Conservation (phyloP, 768 basidiomycete species). For the Calocybe gangraenosa region DNA sequence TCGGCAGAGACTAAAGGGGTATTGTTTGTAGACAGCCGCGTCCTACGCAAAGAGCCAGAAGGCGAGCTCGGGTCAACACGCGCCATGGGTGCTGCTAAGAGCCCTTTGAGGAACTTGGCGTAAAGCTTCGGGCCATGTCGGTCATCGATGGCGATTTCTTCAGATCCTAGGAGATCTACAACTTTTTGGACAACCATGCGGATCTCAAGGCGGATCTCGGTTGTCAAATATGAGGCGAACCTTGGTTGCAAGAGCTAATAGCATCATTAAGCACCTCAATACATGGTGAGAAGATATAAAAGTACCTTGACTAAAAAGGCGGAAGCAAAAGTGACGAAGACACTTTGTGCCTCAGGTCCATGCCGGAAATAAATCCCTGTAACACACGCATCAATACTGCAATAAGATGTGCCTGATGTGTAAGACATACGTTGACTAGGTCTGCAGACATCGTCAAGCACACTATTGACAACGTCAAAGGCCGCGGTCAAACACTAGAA, state of each 20-base stretch:
- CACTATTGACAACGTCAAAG: slow-evolving; percentile 56
- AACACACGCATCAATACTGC: slow-evolving; percentile 8
- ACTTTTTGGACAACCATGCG: slow-evolving; percentile 59
- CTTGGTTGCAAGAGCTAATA: slow-evolving; percentile 74
- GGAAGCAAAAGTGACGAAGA: slow-evolving; percentile 77
- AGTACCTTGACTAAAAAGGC: slow-evolving; percentile 78
- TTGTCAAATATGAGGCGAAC: slow-evolving; percentile 56
- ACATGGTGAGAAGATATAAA: neutral
- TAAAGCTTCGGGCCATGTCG: slow-evolving; percentile 80
- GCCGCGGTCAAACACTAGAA: slow-evolving; percentile 64
- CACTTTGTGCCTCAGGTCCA: slow-evolving; percentile 76
- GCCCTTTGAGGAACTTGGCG: slow-evolving; percentile 70
- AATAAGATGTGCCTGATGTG: neutral
- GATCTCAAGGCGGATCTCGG: slow-evolving; percentile 58
- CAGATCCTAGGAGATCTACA: slow-evolving; percentile 61
- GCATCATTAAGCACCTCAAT: neutral
- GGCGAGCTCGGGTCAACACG: slow-evolving; percentile 24
- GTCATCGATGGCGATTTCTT: slow-evolving; percentile 74
- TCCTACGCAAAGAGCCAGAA: slow-evolving; percentile 9
- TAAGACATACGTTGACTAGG: slow-evolving; percentile 48
- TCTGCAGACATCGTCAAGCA: slow-evolving; percentile 54
- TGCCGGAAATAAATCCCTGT: slow-evolving; percentile 58
- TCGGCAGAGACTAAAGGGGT: neutral
- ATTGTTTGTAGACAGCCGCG: slow-evolving; percentile 3
- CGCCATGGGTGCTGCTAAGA: slow-evolving; percentile 58